phyloP scores from a whole-genome alignment of 73 alveolate genomes.

The Paramecium octaurelia region DNA sequence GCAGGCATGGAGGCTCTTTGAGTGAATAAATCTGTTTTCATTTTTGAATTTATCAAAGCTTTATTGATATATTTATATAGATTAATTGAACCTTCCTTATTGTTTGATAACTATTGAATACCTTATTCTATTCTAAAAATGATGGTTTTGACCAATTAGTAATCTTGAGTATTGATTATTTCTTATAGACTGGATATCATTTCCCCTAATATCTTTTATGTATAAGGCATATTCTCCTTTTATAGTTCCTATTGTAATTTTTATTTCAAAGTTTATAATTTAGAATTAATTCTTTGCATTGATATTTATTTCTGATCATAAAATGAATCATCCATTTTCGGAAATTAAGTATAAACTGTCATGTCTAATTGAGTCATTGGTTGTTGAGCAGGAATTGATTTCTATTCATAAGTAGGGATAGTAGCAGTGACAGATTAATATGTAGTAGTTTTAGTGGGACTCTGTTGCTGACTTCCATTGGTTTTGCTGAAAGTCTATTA shows the following conservation, averaged over 20 bases:
- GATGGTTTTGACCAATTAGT: neutral
- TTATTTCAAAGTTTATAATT: neutral
- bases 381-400: neutral
- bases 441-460: neutral
- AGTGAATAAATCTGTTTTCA: neutral
- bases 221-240: slow-evolving; percentile 34
- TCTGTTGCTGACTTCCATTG: neutral
- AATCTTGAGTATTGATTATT: slow-evolving; percentile 4
- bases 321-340: slow-evolving; percentile 8
- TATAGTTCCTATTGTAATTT: neutral
- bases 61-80: slow-evolving; percentile 4
- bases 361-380: neutral
- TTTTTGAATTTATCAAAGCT: neutral
- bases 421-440: neutral
- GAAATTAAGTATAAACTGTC: neutral
- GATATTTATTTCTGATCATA: slow-evolving; percentile 5
- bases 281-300: neutral
- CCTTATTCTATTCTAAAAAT: neutral
- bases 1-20: slow-evolving; percentile 19
- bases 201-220: neutral
- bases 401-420: neutral
- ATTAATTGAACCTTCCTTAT: slow-evolving; percentile 10
- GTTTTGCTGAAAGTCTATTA: neutral
- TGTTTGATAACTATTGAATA: neutral
- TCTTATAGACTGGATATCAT: neutral